Evolutionary conservation across 2,329 filamentous ascomycete genomes (phyloP).

Genomic region (Pyricularia sp.): DNA sequence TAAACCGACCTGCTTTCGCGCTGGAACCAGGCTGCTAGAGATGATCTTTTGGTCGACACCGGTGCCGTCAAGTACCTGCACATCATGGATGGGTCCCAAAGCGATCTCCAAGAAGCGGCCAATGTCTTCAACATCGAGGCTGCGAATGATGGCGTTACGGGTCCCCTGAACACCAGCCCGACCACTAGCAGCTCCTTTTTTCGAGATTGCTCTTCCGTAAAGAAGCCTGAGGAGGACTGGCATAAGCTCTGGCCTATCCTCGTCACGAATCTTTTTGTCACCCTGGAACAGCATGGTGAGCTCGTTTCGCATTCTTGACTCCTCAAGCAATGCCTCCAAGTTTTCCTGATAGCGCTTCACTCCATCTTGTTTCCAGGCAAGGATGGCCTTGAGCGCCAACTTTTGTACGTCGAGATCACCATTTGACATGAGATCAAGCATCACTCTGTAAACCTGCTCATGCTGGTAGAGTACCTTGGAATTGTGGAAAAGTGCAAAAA

Average conservation of each 20-base stretch:
- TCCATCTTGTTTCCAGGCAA: conserved; percentile 75
- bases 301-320: conserved; percentile 84
- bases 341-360: conserved; percentile 74
- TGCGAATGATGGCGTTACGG: conserved; percentile 67
- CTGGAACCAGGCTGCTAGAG: conserved; percentile 43
- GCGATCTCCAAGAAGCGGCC: conserved; percentile 74
- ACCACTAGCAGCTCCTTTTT: conserved; percentile 63
- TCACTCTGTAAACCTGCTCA: conserved; percentile 59
- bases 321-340: conserved; percentile 75
- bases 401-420: conserved; percentile 87
- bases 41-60: conserved; percentile 39
- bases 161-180: conserved; percentile 71
- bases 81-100: conserved; percentile 52
- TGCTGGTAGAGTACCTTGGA: conserved; percentile 71
- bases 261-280: conserved; percentile 56
- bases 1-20: conserved; percentile 78
- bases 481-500: conserved; percentile 80
- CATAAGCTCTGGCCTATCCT: conserved; percentile 63
- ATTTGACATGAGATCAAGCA: conserved; percentile 67
- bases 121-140: conserved; percentile 61
- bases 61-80: conserved; percentile 42
- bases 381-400: conserved; percentile 66
- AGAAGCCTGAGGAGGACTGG: conserved; percentile 76
- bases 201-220: conserved; percentile 79
- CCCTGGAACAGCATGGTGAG: conserved; percentile 77